Base-by-base conservation (phyloP, 2,329 filamentous ascomycete species). In the Beauveria varroae region DNA sequence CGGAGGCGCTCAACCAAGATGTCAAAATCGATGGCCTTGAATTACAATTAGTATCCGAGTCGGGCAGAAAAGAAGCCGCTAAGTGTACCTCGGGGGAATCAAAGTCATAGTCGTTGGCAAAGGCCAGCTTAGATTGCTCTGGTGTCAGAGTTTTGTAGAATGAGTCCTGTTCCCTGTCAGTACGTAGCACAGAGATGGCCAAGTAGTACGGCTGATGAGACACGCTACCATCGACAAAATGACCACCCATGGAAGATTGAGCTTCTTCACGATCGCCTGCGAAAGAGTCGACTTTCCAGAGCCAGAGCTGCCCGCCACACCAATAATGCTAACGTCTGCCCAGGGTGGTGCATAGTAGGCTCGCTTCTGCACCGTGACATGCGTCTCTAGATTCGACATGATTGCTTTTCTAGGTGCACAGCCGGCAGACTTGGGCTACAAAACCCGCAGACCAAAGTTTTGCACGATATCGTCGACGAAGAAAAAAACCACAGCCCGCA, bases 191-290 rank as follows among this genome's bases (percentile, higher is more conserved):
- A 28, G 16, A 12, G 12, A n/a, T 18, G 1, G 16, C 1, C 5
- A 12, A 43, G 20, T 8, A n/a, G 34, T 8, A 41, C 40, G 52
- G 20, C 40, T 30, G 10, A 7, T 44, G 30, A 44, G 24, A 60
- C 47, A 57, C 71, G 78, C 71, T 81, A 93, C 91, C 88, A 99
- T 98, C 47, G 93, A 96, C 68, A 99, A 76, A 75, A 99, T 97
- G 55, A 97, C 93, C 64, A 99, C 95, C 93, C 95, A 99, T 61
- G 95, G 95, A 65, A 99, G 78, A 75, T 95, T 96, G 68, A 99
- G 79, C 69, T 90, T 88, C 68, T 85, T 88, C 65, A 98, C 90
- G 68, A 99, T 96, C 65, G 93, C 91, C 72, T 96, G 85, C 37
- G 95, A 93, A 59, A 99, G 79, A 7, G 93, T 97, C 7, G 93